A percentile compares a stretch with the other conserved stretches of the same genome.
Conservation (phyloP, 169 alveolate species). For the Plasmodium knowlesi region DNA sequence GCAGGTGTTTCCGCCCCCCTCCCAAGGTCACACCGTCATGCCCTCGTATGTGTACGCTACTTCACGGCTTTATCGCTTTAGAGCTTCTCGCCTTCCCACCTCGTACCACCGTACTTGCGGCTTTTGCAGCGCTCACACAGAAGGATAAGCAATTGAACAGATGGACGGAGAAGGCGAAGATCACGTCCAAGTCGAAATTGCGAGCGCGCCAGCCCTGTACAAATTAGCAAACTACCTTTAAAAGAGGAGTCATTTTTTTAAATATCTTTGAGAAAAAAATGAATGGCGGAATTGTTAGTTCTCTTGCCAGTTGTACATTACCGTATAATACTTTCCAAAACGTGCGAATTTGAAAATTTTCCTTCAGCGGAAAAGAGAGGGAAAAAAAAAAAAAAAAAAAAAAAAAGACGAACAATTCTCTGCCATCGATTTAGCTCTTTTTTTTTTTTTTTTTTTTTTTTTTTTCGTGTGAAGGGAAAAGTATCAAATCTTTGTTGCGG, state of each 20-base stretch:
- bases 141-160: not conserved
- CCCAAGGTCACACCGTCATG: not conserved
- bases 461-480: not conserved
- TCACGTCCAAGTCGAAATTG: not conserved
- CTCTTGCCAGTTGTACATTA: not conserved
- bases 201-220: not conserved
- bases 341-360: not conserved
- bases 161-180: not conserved
- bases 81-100: not conserved
- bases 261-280: not conserved
- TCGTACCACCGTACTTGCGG: not conserved
- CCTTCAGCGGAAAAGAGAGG: not conserved
- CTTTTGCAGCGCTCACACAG: not conserved
- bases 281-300: not conserved
- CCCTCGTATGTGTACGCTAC: not conserved
- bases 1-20: not conserved
- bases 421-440: not conserved
- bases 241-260: not conserved
- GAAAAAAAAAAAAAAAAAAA: not conserved
- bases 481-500: constrained; percentile 2
- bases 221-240: not conserved
- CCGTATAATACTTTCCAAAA: not conserved
- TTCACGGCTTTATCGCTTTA: not conserved
- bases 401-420: not conserved
- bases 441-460: not conserved